Base-by-base conservation (phyloP, 2,329 filamentous ascomycete genomes). In the Knoxdaviesia capensis region DNA sequence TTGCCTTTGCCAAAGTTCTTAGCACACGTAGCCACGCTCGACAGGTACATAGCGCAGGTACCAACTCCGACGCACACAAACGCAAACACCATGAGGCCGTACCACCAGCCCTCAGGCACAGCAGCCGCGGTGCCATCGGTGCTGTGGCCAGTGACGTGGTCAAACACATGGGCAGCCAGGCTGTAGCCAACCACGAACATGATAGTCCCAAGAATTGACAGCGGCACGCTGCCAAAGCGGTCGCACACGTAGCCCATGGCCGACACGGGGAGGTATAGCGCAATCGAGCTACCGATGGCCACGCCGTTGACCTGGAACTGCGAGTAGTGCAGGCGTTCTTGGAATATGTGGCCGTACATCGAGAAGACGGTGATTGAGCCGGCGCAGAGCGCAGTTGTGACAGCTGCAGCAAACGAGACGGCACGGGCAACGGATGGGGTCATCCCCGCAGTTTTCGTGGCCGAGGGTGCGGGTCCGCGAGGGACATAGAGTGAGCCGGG, bases 1-100 rank as follows among this genome's bases (percentile, higher is more conserved):
- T 79, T 82, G 4, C 86, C 85, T 46, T 80, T 77, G 40, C 87
- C 87, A 60, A 96, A 98, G 61, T 96, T 98, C 74, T 98, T 98
- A 34, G 90, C 90, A 54, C 86, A 94, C 0, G 88, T 93, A 6
- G 88, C 88, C n/a, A 98, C 80, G 2, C 85, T 80, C 41, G 78
- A 73, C 43, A 96, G 68, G 58, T 96, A 98, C 75, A 96, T 86
- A 57, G 74, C 75, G 48, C 81, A 83, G 0, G 88, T 94, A 5
- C 76, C 88, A 47, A 79, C 70, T 2, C 90, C 90, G 44, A 98
- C 76, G 41, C 72, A 70, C 39, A 87, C 68, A 56, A 96, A 98
- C 1, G 86, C 79, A 43, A 84, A 55, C 5, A 94, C 64, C 88
- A 98, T 94, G 50, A 81, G 65, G 49, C 71, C 71, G 50, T 92